phyloP scores from a whole-genome alignment of 2,329 filamentous ascomycete species.

The Cladophialophora bantiana region DNA sequence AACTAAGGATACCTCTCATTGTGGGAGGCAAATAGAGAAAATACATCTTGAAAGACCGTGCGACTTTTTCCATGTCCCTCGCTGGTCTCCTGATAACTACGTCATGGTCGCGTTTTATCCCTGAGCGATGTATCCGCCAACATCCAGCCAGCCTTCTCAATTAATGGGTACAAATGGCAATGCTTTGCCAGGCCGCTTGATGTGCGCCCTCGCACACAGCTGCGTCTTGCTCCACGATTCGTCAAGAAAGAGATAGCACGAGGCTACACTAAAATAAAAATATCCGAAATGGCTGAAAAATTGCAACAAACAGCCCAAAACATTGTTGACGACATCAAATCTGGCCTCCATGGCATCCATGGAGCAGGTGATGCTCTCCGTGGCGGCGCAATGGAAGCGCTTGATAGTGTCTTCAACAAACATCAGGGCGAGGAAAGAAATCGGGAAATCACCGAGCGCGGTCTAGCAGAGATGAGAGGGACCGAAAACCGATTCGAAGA shows the following conservation, averaged over 20 bases:
- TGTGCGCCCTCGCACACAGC: background rate
- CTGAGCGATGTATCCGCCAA: background rate
- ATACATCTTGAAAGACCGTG: background rate
- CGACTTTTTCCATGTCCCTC: background rate
- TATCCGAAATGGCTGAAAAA: conserved; percentile 15
- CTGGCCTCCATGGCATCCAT: conserved; percentile 41
- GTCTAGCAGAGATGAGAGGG: conserved; percentile 34
- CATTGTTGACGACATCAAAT: conserved; percentile 23
- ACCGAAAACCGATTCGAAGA: conserved; percentile 18
- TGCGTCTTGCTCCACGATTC: background rate
- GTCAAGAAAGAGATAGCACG: background rate
- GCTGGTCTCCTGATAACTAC: conserved; percentile 3
- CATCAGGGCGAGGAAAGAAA: conserved; percentile 47
- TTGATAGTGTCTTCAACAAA: conserved; percentile 50
- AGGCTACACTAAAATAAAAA: background rate
- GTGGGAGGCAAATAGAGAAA: background rate
- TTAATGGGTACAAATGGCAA: background rate
- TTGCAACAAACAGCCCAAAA: conserved; percentile 17
- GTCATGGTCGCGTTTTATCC: conserved; percentile 9
- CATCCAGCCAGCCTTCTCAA: background rate
- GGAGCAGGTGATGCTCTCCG: conserved; percentile 52
- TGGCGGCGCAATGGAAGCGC: conserved; percentile 47
- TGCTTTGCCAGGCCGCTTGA: background rate
- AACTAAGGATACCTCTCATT: too few species aligned
- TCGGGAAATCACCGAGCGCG: conserved; percentile 46